These are phyloP conservation scores for Herpetomonas samuelpessoai DNA, from an alignment of 208 protist genomes.

Conservation along the genomic window DNA sequence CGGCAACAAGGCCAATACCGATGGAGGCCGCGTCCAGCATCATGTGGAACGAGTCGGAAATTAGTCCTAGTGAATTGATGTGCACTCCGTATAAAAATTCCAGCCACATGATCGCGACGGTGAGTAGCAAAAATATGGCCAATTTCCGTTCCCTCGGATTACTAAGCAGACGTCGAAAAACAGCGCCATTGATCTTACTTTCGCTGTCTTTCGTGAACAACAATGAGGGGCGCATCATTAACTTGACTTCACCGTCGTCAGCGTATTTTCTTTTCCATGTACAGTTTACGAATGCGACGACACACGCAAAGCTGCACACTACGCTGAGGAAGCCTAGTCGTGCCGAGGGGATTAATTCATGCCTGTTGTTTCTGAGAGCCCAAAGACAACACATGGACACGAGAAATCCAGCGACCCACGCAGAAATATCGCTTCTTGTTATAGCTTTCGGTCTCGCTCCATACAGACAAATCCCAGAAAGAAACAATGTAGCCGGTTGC, in stretches of 20 bases:
- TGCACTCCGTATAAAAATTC: conserved; percentile 82
- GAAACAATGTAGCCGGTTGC: conserved; percentile 2
- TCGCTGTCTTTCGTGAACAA: not conserved
- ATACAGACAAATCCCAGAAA: not conserved
- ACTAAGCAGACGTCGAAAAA: not conserved
- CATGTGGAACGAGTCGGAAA: conserved; percentile 98
- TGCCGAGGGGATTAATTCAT: not conserved
- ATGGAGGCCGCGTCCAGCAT: conserved; percentile 95
- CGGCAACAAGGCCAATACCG: conserved; percentile 91
- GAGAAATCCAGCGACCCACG: too few relatives aligned
- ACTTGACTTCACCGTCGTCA: not conserved
- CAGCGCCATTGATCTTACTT: not conserved
- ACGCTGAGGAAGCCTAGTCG: not conserved
- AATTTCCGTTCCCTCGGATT: conserved; percentile 42
- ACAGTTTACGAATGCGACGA: not conserved
- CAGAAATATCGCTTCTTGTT: too few relatives aligned
- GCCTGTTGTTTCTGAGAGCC: not conserved
- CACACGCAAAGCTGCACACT: not conserved
- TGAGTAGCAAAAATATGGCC: conserved; percentile 70
- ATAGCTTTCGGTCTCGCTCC: too few relatives aligned
- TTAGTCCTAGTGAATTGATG: conserved; percentile 86
- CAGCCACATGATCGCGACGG: conserved; percentile 71
- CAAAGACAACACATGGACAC: not conserved
- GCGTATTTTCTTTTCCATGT: not conserved
- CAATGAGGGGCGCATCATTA: not conserved